phyloP scores from a whole-genome alignment of 441 rosid genomes.

The Mallotus repandus region DNA sequence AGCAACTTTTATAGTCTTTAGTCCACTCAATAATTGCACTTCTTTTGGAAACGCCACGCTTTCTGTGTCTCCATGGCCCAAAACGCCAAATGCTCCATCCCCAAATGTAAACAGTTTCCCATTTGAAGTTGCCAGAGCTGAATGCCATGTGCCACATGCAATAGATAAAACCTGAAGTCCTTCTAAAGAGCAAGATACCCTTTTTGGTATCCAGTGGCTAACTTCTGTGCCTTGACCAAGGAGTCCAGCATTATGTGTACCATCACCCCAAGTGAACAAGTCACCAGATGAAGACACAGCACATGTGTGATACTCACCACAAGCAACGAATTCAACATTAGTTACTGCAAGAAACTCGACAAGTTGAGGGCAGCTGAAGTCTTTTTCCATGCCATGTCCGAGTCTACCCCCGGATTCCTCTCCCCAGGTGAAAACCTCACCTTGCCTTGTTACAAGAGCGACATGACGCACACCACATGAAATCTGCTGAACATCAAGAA shows the following conservation, averaged over 20 bases:
- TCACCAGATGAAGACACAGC: slow-evolving; percentile 77
- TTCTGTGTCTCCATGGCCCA: slow-evolving; percentile 83
- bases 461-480: slow-evolving; percentile 74
- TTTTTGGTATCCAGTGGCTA: slow-evolving; percentile 92
- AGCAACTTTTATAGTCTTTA: slow-evolving; percentile 78
- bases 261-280: slow-evolving; percentile 93
- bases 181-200: slow-evolving; percentile 78
- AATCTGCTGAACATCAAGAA: slow-evolving; percentile 94
- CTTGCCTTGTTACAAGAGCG: slow-evolving; percentile 90
- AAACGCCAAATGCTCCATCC: slow-evolving; percentile 75
- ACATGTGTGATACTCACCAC: slow-evolving; percentile 85
- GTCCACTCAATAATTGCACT: slow-evolving; percentile 64
- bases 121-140: slow-evolving; percentile 69
- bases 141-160: slow-evolving; percentile 93
- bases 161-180: slow-evolving; percentile 83
- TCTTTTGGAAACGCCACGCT: slow-evolving; percentile 69
- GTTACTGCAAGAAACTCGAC: slow-evolving; percentile 77
- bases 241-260: slow-evolving; percentile 73
- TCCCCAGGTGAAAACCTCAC: slow-evolving; percentile 96
- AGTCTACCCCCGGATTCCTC: slow-evolving; percentile 95
- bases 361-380: slow-evolving; percentile 66
- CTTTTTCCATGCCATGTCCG: slow-evolving; percentile 75
- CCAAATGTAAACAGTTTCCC: slow-evolving; percentile 91
- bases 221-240: slow-evolving; percentile 83
- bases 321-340: slow-evolving; percentile 70